These are phyloP conservation scores for Gnomoniopsis sp. DNA, from an alignment of 2,329 filamentous ascomycete species.

Conservation along the genomic window DNA sequence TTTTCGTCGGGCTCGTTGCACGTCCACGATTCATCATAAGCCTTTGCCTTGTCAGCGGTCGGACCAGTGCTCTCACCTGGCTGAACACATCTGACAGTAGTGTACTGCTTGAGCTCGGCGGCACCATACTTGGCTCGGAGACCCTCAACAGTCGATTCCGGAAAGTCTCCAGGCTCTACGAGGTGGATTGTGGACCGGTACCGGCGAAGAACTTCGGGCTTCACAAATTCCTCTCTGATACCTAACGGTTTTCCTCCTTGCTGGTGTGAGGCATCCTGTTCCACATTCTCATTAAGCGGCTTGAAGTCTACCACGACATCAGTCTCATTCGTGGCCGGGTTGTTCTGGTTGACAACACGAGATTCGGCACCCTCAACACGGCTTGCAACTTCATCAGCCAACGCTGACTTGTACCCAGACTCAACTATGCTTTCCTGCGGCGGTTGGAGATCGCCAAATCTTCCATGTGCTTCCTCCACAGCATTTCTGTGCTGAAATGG, in stretches of 20 bases:
- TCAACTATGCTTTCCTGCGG: constrained; percentile 34
- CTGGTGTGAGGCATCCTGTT: constrained; percentile 33
- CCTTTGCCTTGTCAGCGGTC: background rate
- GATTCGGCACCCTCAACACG: constrained; percentile 25
- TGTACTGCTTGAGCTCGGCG: constrained; percentile 21
- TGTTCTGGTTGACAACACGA: constrained; percentile 26
- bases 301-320: constrained; percentile 25
- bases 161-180: background rate
- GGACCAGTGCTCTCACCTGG: constrained; percentile 20
- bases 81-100: constrained; percentile 22
- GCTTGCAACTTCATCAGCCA: constrained; percentile 27
- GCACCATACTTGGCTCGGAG: constrained; percentile 10
- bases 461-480: constrained; percentile 20
- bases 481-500: constrained; percentile 28
- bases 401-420: constrained; percentile 35
- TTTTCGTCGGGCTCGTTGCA: constrained; percentile 5
- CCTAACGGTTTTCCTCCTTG: constrained; percentile 24
- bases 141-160: background rate
- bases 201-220: constrained; percentile 7
- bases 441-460: constrained; percentile 27
- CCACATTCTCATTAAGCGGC: constrained; percentile 38
- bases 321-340: constrained; percentile 34
- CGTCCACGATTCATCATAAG: background rate
- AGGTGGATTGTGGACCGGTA: background rate
- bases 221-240: constrained; percentile 15